phyloP scores from a whole-genome alignment of 2,329 filamentous ascomycete species.

The Bipolaris victoriae region DNA sequence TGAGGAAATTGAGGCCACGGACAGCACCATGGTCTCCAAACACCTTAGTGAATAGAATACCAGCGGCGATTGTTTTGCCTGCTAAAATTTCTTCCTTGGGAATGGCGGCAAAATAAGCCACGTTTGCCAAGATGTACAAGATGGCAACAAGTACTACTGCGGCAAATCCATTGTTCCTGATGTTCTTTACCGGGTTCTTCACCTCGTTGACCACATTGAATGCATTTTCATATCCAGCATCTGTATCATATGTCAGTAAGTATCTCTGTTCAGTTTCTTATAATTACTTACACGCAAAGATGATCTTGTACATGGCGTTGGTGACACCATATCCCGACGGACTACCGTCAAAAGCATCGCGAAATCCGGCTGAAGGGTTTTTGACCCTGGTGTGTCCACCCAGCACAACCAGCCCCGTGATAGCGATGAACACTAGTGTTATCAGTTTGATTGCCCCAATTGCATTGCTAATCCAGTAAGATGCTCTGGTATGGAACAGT shows the following conservation, averaged over 20 bases:
- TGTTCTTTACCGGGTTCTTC: slow-evolving; percentile 63
- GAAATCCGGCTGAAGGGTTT: background rate
- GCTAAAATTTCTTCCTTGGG: slow-evolving; percentile 59
- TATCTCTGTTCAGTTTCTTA: background rate
- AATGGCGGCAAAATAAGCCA: slow-evolving; percentile 37
- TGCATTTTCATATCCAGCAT: slow-evolving; percentile 38
- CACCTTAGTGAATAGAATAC: slow-evolving; percentile 63
- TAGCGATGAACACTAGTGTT: slow-evolving; percentile 62
- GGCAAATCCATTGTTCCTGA: slow-evolving; percentile 56
- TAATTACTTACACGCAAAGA: slow-evolving; percentile 33
- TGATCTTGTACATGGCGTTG: slow-evolving; percentile 39
- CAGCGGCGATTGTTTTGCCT: slow-evolving; percentile 59
- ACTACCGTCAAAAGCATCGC: background rate
- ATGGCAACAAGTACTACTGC: slow-evolving; percentile 59
- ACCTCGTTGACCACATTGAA: slow-evolving; percentile 46
- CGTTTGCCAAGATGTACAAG: slow-evolving; percentile 35
- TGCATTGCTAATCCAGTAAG: slow-evolving; percentile 37
- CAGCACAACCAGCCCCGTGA: slow-evolving; percentile 40
- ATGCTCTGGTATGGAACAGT: slow-evolving; percentile 32
- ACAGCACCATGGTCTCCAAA: slow-evolving; percentile 63
- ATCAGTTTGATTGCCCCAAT: slow-evolving; percentile 61
- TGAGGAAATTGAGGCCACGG: slow-evolving; percentile 58
- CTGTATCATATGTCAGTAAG: background rate
- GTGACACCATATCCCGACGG: background rate
- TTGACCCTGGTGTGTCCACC: slow-evolving; percentile 24